Evolutionary conservation across 768 basidiomycete genomes (phyloP).

Genomic region (Amanita pseudoporphyria): DNA sequence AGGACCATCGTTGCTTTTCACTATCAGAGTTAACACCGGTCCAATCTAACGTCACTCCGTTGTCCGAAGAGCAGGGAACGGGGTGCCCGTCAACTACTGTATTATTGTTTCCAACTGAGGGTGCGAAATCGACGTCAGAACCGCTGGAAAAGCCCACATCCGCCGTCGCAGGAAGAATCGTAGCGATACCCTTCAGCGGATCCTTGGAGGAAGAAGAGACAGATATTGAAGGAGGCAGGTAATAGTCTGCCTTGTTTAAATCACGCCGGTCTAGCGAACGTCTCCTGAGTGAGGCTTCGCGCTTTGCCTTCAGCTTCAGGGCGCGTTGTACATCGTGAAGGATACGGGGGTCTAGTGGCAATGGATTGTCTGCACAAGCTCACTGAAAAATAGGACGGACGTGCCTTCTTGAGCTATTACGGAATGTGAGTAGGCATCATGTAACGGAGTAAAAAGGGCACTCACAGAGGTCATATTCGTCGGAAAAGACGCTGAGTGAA

Average conservation of each 20-base stretch:
- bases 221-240: conserved; percentile 1
- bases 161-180: not conserved
- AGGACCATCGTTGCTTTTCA: conserved; percentile 52
- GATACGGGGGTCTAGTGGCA: conserved; percentile 58
- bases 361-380: not conserved
- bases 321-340: conserved; percentile 75
- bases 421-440: conserved; percentile 7
- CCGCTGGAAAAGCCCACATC: conserved; percentile 13
- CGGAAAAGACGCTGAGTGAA: conserved; percentile 1
- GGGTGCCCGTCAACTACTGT: conserved; percentile 39
- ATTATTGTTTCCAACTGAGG: conserved; percentile 28
- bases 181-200: not conserved
- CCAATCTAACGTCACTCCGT: conserved; percentile 70
- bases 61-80: conserved; percentile 58
- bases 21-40: conserved; percentile 45
- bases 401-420: conserved; percentile 65
- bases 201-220: not conserved
- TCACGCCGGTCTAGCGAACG: conserved; percentile 1
- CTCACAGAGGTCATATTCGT: conserved; percentile 75
- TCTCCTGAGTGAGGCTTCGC: conserved; percentile 49
- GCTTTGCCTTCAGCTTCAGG: conserved; percentile 60
- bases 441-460: conserved; percentile 10
- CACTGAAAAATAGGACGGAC: conserved; percentile 6
- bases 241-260: conserved; percentile 15
- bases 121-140: conserved; percentile 4